These are phyloP conservation scores for Stygiomarasmius scandens DNA, from an alignment of 1,284 basidiomycete species.

Conservation along the genomic window DNA sequence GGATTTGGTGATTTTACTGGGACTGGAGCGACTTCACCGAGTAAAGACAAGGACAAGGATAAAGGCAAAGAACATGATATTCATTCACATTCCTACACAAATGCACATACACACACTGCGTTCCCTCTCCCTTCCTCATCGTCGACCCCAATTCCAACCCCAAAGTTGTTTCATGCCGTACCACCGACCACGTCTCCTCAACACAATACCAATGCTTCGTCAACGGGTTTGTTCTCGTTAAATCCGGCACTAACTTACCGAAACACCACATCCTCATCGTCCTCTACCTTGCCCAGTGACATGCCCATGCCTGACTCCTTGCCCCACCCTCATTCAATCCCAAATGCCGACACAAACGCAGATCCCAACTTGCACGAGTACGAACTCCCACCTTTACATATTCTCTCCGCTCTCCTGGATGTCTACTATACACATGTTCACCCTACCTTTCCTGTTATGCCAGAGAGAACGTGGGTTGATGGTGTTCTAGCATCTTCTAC, in stretches of 20 bases:
- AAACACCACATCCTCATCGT: no score
- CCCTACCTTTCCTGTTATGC: slow-evolving; percentile 27
- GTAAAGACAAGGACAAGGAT: background rate
- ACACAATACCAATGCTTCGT: no score
- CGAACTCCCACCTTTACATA: slow-evolving; percentile 28
- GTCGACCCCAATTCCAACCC: background rate
- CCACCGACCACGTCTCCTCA: no score
- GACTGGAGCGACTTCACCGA: no score
- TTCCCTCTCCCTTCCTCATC: background rate
- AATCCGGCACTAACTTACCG: no score
- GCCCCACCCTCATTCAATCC: background rate
- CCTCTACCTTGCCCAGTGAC: no score
- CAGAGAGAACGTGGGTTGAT: slow-evolving; percentile 20
- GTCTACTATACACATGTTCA: slow-evolving; percentile 27
- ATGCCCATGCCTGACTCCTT: no score
- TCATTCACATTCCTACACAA: background rate
- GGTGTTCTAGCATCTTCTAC: slow-evolving; percentile 2
- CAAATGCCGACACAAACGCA: background rate
- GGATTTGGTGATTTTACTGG: no score
- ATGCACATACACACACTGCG: background rate
- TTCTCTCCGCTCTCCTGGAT: slow-evolving; percentile 25
- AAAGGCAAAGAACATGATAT: background rate
- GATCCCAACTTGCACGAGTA: slow-evolving; percentile 1
- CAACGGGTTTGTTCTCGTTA: no score
- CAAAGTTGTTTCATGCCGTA: background rate